These are phyloP conservation scores for Tetradesmus lagerheimii DNA, from an alignment of 139 green algal species.

Conservation along the genomic window DNA sequence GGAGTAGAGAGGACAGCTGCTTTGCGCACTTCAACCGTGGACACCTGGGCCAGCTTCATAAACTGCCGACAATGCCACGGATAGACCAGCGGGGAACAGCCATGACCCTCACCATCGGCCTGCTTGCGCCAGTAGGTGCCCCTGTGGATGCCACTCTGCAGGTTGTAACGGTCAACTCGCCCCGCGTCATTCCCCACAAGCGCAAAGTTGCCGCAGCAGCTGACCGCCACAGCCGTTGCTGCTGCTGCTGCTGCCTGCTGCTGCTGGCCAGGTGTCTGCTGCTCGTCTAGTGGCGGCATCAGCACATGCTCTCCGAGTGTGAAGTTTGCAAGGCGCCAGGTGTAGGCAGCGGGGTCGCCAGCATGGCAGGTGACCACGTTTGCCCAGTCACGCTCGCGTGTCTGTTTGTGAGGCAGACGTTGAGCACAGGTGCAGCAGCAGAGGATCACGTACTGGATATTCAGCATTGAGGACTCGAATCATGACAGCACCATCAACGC, in stretches of 20 bases:
- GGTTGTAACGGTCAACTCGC: conserved; percentile 95
- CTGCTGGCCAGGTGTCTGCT: conserved; percentile 23
- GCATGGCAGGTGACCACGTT: conserved; percentile 97
- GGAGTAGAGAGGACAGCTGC: too few species aligned
- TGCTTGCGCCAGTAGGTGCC: conserved; percentile 67
- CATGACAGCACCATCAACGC: too few species aligned
- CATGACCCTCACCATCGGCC: neutral
- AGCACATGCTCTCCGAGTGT: conserved; percentile 81
- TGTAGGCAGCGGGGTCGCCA: conserved; percentile 87
- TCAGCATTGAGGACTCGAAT: too few species aligned
- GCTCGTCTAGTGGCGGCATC: conserved; percentile 54
- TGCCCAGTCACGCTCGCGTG: conserved; percentile 95
- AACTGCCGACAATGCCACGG: too few species aligned
- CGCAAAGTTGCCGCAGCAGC: conserved; percentile 96
- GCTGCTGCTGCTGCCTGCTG: conserved; percentile 35
- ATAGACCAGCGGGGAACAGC: too few species aligned
- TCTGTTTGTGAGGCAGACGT: neutral
- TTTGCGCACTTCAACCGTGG: too few species aligned
- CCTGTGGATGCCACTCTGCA: conserved; percentile 92
- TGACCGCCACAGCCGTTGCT: conserved; percentile 80
- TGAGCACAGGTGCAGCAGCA: neutral
- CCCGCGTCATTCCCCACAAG: conserved; percentile 87
- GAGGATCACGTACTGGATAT: too few species aligned
- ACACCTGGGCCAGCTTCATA: too few species aligned
- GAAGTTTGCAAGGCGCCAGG: conserved; percentile 90